Base-by-base conservation (phyloP, 2,329 filamentous ascomycete species). In the Achaetomium macrosporum region DNA sequence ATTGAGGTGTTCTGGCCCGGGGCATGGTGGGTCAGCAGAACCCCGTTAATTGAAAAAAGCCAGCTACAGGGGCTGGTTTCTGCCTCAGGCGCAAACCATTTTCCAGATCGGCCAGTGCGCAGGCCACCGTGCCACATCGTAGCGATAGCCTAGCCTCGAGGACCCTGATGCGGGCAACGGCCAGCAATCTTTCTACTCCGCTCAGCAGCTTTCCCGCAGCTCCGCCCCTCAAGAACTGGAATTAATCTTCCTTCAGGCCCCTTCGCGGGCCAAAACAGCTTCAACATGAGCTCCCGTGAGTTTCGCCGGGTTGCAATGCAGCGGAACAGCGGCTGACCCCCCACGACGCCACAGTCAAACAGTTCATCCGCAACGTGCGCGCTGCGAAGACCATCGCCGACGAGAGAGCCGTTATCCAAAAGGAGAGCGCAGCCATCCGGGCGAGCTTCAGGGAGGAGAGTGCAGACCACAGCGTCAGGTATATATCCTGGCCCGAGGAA, bases 311-410 rank as follows among this genome's bases (percentile, higher is more conserved):
- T 20, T 8, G 19, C 16, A 39, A 17, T 42, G 15, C 44, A 37
- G 47, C 19, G 31, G 10, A 29, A 13, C 10, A 36, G n/a, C 30
- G 33, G 51, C 58, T 60, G 50, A 58, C 54, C 40, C 51, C 47
- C 47, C 50, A 31, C 51, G 51, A 55, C 53, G 53, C 51, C 60
- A 55, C 68, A 97, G 93, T 99, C 71, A 99, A 99, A 77, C 93
- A 97, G 76, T 99, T 99, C 75, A 99, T 99, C 73, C 91, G 93
- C 69, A 97, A 96, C 74, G 93, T 99, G 69, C 90, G 93, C 70
- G 92, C 93, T 57, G 90, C 93, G 56, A 99, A 99, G 77, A 99
- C 93, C 35, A 96, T 99, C 68, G 95, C 95, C 69, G 93, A 99
- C 73, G 93, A 99, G 76, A 85, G 93, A 68, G 92, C 93, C 48